Evolutionary conservation across 495 filamentous ascomycete genomes (phyloP).

Genomic region (Penicillium parvum): DNA sequence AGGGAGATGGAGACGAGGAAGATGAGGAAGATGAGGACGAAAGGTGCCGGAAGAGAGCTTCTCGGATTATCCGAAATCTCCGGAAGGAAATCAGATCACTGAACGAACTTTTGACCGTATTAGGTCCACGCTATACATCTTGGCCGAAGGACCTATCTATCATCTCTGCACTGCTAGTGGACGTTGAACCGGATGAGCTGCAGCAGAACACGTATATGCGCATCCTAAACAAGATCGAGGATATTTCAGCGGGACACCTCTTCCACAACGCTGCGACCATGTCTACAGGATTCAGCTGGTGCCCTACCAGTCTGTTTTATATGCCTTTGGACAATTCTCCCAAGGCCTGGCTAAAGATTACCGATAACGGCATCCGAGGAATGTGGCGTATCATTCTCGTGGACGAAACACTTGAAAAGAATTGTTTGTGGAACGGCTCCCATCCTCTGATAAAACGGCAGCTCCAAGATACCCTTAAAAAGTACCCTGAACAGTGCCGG

Average conservation of each 20-base stretch:
- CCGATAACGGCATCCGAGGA: conserved; percentile 1
- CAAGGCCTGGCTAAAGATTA: neutral
- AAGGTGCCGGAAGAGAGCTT: conserved; percentile 3
- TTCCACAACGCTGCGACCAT: conserved; percentile 14
- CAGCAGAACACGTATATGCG: conserved; percentile 13
- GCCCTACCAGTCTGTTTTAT: conserved; percentile 10
- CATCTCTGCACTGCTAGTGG: conserved; percentile 23
- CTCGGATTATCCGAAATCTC: conserved; percentile 12
- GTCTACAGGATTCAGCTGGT: conserved; percentile 13
- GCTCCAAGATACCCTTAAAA: conserved; percentile 2
- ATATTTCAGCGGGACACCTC: conserved; percentile 9
- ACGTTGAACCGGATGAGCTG: neutral
- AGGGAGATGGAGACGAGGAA: too few relatives aligned
- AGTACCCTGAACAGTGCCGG: neutral
- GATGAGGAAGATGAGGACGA: neutral
- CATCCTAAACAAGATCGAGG: conserved; percentile 6
- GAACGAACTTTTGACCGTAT: conserved; percentile 13
- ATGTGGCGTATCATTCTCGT: conserved; percentile 7
- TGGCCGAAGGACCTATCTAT: conserved; percentile 17
- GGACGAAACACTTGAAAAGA: neutral
- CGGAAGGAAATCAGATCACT: conserved; percentile 10
- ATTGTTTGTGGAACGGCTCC: conserved; percentile 4
- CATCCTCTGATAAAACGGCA: conserved; percentile 6
- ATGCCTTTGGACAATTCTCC: conserved; percentile 7
- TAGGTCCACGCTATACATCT: conserved; percentile 21